Base-by-base conservation (phyloP, 2,329 filamentous ascomycete species). In the Colletotrichum euphorbiae region DNA sequence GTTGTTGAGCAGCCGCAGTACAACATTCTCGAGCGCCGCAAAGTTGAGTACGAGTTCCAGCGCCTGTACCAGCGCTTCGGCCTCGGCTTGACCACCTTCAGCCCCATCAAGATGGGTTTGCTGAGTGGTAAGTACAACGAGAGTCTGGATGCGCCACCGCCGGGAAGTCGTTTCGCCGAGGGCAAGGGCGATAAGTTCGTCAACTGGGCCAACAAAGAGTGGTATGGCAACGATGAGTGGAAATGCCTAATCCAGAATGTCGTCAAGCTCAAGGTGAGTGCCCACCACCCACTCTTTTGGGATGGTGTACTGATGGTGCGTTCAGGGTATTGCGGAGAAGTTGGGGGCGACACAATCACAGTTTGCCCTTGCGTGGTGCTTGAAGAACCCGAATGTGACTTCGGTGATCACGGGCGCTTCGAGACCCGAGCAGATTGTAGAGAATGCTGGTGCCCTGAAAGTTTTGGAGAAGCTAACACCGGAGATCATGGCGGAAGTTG, bases 1-100 rank as follows among this genome's bases (percentile, higher is more conserved):
- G 75, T 90, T 11, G 87, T 89, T 73, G 90, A 92, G 76, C 90
- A 92, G 79, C 89, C 90, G 0, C 82, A 86, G 70, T 92, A 92
- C 80, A 91, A 91, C 79, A 83, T 91, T 72, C 80, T 91, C 2
- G 78, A 79, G 28, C 85, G 90, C 33, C 80, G 87, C 70, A 86
- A 86, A 73, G 89, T 91, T 15, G 90, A 91, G 76, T 82, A 82
- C 60, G 87, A 91, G 72, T 91, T 85, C 78, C 82, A 84, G 69
- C 85, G 86, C 36, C 79, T 91, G 17, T 91, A 90, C 75, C 79
- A 85, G 51, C 82, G 87, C 50, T 80, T 83, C 63, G 87, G 88
- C 1, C 79, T 88, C 1, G 89, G 89, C 2, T 77, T 91, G 54
- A 91, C 90, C 2, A 85, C 84, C 40, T 91, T 85, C 76, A 85